phyloP scores from a whole-genome alignment of 202 grass and related monocot species.

The Carex arenaria region DNA sequence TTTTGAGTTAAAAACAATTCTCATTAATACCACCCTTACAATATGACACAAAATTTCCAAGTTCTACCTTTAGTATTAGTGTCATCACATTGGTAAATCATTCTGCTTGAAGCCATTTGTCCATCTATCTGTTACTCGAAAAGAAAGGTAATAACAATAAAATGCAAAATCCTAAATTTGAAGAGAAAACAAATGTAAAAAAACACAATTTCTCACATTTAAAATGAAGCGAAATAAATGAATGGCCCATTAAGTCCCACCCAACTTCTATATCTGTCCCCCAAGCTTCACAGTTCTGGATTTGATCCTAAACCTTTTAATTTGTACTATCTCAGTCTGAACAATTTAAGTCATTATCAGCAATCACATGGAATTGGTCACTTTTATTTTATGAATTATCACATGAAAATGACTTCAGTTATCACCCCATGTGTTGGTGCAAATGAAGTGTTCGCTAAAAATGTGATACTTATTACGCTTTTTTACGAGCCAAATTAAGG shows the following conservation, averaged over 20 bases:
- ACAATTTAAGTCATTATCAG: slow-evolving; percentile 1
- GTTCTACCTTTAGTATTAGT: neutral
- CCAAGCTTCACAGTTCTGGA: neutral
- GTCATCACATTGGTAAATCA: neutral
- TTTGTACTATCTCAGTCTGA: neutral
- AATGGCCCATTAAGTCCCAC: neutral
- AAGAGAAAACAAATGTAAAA: neutral
- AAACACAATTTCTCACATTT: neutral
- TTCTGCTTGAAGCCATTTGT: neutral
- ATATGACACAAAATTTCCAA: neutral
- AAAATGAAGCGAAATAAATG: neutral
- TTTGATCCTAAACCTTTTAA: neutral
- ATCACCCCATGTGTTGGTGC: neutral
- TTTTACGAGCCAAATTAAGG: neutral
- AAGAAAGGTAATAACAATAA: neutral
- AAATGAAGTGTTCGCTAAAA: neutral
- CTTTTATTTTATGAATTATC: neutral
- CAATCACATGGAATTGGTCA: neutral
- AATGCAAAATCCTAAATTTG: neutral
- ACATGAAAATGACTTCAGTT: neutral
- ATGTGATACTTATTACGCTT: neutral
- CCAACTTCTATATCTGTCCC: neutral
- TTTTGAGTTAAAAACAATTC: neutral
- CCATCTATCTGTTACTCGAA: neutral
- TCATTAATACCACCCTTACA: neutral